Evolutionary conservation across 352 stramenopile species (phyloP).

Genomic region (Pythium rhizo-oryzae): DNA sequence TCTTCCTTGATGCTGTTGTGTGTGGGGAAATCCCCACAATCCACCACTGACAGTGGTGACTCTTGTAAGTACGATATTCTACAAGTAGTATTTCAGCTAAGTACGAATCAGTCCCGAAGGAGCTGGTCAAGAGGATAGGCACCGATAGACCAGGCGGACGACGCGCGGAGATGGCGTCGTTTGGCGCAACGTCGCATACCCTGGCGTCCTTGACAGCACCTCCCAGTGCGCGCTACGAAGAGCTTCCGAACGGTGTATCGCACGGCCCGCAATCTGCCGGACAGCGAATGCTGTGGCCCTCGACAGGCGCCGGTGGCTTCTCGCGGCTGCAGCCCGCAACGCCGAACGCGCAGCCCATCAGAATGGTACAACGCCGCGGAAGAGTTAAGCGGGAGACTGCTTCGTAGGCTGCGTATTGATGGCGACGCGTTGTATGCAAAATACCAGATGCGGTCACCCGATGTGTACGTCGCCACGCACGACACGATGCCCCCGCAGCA

Average conservation of each 20-base stretch:
- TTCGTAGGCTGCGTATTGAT: no score
- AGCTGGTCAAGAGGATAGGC: background rate
- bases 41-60: background rate
- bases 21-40: background rate
- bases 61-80: constrained; percentile 13
- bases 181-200: background rate
- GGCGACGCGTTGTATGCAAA: background rate
- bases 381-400: no score
- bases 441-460: constrained; percentile 55
- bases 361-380: constrained; percentile 4
- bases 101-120: constrained; percentile 12
- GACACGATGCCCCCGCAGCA: constrained; percentile 61
- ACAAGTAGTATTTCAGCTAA: constrained; percentile 19
- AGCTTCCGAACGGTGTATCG: background rate
- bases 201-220: background rate
- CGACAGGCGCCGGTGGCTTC: constrained; percentile 19
- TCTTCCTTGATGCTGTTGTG: background rate
- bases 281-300: constrained; percentile 27
- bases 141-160: no score
- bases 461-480: constrained; percentile 64
- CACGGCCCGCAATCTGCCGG: background rate
- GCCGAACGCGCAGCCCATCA: constrained; percentile 1
- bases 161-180: constrained; percentile 13
- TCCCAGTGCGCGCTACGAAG: background rate
- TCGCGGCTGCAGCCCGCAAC: background rate